Evolutionary conservation across 1,284 basidiomycete species (phyloP).

Genomic region (Baeospora myosura): DNA sequence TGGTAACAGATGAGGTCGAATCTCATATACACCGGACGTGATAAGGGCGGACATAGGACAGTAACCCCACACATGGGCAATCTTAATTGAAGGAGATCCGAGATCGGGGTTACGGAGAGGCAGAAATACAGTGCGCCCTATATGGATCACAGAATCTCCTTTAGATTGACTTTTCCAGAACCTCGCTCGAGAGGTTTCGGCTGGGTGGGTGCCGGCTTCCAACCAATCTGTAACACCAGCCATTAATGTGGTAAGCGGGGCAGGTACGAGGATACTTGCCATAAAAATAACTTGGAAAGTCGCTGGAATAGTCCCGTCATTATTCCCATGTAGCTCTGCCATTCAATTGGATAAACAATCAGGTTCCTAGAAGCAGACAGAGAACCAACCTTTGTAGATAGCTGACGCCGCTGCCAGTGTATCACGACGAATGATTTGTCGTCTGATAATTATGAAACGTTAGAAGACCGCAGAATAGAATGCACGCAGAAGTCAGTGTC

Average conservation of each 20-base stretch:
- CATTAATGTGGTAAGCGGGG: conserved; percentile 10
- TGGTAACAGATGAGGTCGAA: too few relatives aligned
- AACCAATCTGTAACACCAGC: conserved; percentile 73
- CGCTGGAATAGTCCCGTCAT: conserved; percentile 82
- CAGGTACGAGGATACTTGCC: conserved; percentile 35
- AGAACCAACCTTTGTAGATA: conserved; percentile 77
- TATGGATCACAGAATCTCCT: conserved; percentile 60
- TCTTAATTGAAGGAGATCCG: too few relatives aligned
- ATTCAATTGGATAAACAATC: neutral
- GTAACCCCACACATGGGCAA: too few relatives aligned
- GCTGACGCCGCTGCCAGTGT: conserved; percentile 87
- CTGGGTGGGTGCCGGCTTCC: conserved; percentile 86
- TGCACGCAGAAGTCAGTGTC: too few relatives aligned
- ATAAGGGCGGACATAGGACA: too few relatives aligned
- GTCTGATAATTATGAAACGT: conserved; percentile 31
- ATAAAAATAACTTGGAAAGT: conserved; percentile 96
- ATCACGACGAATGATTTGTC: conserved; percentile 72
- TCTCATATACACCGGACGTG: too few relatives aligned
- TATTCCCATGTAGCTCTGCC: conserved; percentile 77
- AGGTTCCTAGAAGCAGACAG: conserved; percentile 1
- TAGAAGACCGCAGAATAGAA: neutral
- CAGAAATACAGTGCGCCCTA: neutral
- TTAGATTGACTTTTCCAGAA: conserved; percentile 73
- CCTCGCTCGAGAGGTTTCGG: conserved; percentile 83
- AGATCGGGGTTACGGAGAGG: neutral